Percentiles rank a stretch among this genome's conserved stretches.
Evolutionary conservation across 2,329 filamentous ascomycete species (phyloP).

Genomic region (Monosporascus sp.): DNA sequence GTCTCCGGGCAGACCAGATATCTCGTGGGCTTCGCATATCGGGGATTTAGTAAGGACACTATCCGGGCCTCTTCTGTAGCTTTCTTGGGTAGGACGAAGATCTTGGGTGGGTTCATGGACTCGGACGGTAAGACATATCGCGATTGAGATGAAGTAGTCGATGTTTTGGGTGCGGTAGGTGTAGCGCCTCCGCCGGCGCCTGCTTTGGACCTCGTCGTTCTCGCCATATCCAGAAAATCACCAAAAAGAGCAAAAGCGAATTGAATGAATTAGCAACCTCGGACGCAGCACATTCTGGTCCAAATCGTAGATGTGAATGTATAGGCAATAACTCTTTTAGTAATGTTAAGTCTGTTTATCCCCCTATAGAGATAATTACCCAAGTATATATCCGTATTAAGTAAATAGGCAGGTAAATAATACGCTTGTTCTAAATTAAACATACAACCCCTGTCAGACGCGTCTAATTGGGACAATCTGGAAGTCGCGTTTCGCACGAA

Average conservation of each 20-base stretch:
- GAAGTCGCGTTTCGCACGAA: background rate
- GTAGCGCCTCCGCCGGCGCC: conserved; percentile 21
- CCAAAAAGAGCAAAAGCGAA: background rate
- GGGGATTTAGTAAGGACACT: conserved; percentile 54
- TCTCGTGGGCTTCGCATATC: conserved; percentile 47
- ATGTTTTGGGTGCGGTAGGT: conserved; percentile 15
- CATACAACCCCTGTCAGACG: background rate
- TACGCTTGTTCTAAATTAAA: no score
- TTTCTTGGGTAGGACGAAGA: conserved; percentile 57
- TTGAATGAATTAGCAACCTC: background rate
- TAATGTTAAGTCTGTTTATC: no score
- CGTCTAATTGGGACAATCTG: background rate
- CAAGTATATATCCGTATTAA: no score
- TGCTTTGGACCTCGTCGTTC: conserved; percentile 42
- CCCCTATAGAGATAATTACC: no score
- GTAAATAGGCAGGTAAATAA: no score
- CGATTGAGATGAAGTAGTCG: conserved; percentile 25
- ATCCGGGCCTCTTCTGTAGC: conserved; percentile 50
- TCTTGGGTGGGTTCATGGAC: conserved; percentile 39
- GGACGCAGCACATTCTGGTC: background rate
- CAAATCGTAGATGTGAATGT: background rate
- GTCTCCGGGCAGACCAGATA: conserved; percentile 58
- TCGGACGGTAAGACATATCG: conserved; percentile 36
- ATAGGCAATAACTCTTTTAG: no score
- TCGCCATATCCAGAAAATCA: conserved; percentile 34